Base-by-base conservation (phyloP, 2,329 filamentous ascomycete species). In the Colletotrichum cereale region DNA sequence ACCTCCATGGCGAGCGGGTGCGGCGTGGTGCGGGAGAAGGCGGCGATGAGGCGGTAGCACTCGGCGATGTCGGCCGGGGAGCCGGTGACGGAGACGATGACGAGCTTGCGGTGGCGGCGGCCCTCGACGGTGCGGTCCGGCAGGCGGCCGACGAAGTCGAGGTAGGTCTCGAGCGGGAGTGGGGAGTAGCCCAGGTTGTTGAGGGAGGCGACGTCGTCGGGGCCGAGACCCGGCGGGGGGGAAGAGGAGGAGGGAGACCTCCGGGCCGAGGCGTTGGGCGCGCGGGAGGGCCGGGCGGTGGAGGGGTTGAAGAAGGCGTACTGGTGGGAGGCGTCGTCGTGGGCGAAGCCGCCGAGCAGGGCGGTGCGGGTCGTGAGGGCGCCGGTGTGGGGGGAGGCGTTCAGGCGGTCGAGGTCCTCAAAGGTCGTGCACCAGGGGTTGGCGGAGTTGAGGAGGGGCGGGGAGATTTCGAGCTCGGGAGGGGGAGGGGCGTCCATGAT, bases 181-280 rank as follows among this genome's bases (percentile, higher is more conserved):
- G 92, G 93, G 73, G 90, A 93, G 80, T 95, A 96, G 5, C 93
- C 93, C 2, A 94, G 83, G 0, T 89, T 93, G 78, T 96, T 95
- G 63, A 95, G 78, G 64, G 85, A 88, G 2, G 84, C 86, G 48
- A 76, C 82, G 58, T 63, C 38, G 58, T 78, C 77, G 3, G 76
- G 50, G 34, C 72, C 66, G 21, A 56, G 47, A 50, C 60, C 38
- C 57, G 58, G 69, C 16, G 72, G 62, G 40, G n/a, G n/a, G n/a
- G n/a, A n/a, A n/a, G n/a, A n/a, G n/a, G n/a, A n/a, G n/a, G n/a
- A n/a, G n/a, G n/a, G n/a, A n/a, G 72, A 53, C 26, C 79, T 71
- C 31, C 80, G 78, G 11, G 75, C 53, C 58, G 78, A 48, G 40
- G 74, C 18, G 62, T 60, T 66, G 18, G 66, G 77, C 10, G 76